phyloP scores from a whole-genome alignment of 2,329 filamentous ascomycete genomes.

The Botryotinia calthae region DNA sequence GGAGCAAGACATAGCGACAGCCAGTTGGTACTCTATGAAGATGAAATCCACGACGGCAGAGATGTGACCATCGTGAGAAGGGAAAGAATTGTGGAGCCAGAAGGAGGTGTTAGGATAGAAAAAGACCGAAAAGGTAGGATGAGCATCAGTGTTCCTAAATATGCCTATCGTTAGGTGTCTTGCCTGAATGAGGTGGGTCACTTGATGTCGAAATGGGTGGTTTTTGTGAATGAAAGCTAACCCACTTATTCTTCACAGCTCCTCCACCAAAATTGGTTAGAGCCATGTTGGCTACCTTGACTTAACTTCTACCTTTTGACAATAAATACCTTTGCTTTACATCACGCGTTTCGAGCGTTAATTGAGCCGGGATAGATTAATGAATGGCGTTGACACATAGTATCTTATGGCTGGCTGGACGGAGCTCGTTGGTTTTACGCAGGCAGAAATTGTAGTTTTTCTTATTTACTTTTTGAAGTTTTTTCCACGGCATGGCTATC shows the following conservation, averaged over 20 bases:
- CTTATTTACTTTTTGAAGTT: background rate
- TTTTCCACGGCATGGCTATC: background rate
- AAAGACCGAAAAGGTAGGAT: slow-evolving; percentile 97
- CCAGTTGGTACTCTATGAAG: slow-evolving; percentile 61
- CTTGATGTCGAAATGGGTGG: slow-evolving; percentile 22
- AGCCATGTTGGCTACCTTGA: slow-evolving; percentile 70
- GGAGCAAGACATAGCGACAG: slow-evolving; percentile 58
- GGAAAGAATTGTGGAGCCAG: slow-evolving; percentile 53
- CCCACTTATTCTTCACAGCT: slow-evolving; percentile 45
- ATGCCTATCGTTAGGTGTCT: slow-evolving; percentile 49
- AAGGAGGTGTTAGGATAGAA: slow-evolving; percentile 66
- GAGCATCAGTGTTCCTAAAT: slow-evolving; percentile 74
- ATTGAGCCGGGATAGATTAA: background rate
- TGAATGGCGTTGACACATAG: slow-evolving; percentile 5
- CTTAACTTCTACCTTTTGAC: slow-evolving; percentile 41
- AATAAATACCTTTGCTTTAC: background rate
- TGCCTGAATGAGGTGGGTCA: slow-evolving; percentile 33
- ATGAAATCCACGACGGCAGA: slow-evolving; percentile 42
- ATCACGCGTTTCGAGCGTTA: background rate
- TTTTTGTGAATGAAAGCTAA: slow-evolving; percentile 28
- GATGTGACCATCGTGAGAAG: slow-evolving; percentile 53
- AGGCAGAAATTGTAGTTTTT: slow-evolving; percentile 1
- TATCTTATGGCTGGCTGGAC: background rate
- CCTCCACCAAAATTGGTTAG: slow-evolving; percentile 62
- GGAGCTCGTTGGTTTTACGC: background rate